These are phyloP conservation scores for Fusarium transvaalense DNA, from an alignment of 2,329 filamentous ascomycete genomes.

Conservation along the genomic window DNA sequence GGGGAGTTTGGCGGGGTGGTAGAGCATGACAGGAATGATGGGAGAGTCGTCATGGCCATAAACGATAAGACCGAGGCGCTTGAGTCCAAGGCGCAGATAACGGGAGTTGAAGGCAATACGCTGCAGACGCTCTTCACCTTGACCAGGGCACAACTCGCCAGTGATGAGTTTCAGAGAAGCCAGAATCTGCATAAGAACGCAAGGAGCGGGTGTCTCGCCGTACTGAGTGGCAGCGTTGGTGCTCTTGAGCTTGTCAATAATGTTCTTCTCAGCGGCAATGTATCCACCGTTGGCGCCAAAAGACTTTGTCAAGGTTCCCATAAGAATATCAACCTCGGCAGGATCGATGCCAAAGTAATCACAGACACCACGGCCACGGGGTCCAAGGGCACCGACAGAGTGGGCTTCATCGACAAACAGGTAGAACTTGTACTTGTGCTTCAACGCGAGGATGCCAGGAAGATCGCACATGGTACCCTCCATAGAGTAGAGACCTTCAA, in stretches of 20 bases:
- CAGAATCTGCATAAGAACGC: constrained; percentile 90
- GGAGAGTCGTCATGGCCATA: constrained; percentile 98
- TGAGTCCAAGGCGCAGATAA: constrained; percentile 96
- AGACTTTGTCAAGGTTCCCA: constrained; percentile 98
- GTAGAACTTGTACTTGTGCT: constrained; percentile 96
- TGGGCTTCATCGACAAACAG: constrained; percentile 97
- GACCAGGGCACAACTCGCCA: constrained; percentile 87
- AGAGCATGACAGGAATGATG: constrained; percentile 93
- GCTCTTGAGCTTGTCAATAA: constrained; percentile 90
- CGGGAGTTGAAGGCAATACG: constrained; percentile 98
- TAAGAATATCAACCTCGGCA: constrained; percentile 89
- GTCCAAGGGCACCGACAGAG: constrained; percentile 92
- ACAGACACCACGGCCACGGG: constrained; percentile 89
- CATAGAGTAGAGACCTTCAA: constrained; percentile 99
- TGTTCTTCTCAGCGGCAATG: constrained; percentile 86
- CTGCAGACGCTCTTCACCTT: constrained; percentile 95
- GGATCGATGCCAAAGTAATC: constrained; percentile 97
- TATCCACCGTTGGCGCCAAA: constrained; percentile 99
- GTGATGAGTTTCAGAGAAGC: constrained; percentile 88
- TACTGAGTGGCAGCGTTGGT: constrained; percentile 89
- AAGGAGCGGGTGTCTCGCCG: constrained; percentile 88
- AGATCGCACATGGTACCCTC: constrained; percentile 99
- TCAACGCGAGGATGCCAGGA: constrained; percentile 87
- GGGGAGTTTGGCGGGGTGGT: constrained; percentile 98
- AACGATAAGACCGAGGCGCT: constrained; percentile 95